phyloP scores from a whole-genome alignment of 2,329 filamentous ascomycete species.

The Alternaria conjuncta region DNA sequence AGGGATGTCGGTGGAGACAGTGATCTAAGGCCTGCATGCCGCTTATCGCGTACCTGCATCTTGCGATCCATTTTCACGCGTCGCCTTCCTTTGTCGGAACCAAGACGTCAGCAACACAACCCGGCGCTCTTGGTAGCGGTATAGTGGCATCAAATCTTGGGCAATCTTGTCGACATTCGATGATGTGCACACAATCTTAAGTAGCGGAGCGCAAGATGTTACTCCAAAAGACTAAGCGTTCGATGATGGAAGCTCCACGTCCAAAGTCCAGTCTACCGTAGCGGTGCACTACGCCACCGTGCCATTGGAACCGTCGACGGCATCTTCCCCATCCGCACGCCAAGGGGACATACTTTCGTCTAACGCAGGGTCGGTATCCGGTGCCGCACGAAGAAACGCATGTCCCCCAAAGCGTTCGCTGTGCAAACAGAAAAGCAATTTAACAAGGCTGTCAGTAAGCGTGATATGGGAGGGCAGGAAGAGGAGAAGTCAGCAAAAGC shows the following conservation, averaged over 20 bases:
- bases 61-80: background rate
- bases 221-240: background rate
- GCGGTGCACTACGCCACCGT: background rate
- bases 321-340: background rate
- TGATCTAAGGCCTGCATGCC: constrained; percentile 1
- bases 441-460: background rate
- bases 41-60: constrained; percentile 3
- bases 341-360: background rate
- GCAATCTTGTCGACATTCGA: background rate
- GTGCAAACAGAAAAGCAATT: background rate
- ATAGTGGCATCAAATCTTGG: background rate
- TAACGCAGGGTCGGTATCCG: background rate
- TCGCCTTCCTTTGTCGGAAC: background rate
- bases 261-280: background rate
- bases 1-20: background rate
- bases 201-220: background rate
- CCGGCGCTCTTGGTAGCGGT: background rate
- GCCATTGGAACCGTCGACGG: background rate
- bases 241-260: background rate
- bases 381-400: background rate
- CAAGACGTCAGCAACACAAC: background rate
- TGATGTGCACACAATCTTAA: background rate
- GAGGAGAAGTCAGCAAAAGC: background rate
- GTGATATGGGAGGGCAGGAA: background rate
- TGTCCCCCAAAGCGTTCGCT: background rate